Evolutionary conservation across 345 rosid species (phyloP).

Genomic region (Arabidopsis thaliana): TAIR10.1 NC_003076.8:18262501-18263000

Average conservation of each 20-base stretch:
- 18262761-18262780: slow-evolving; percentile 56
- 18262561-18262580: background rate
- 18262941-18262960: slow-evolving; percentile 48
- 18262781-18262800: slow-evolving; percentile 62
- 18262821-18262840: background rate
- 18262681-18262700: background rate
- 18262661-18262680: background rate
- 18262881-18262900: slow-evolving; percentile 53
- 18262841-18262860: no score
- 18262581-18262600: no score
- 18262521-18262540: background rate
- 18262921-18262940: slow-evolving; percentile 13
- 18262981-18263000: slow-evolving; percentile 56
- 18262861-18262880: background rate
- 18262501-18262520: slow-evolving; percentile 65
- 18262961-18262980: slow-evolving; percentile 55
- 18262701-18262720: slow-evolving; percentile 52
- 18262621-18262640: background rate
- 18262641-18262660: background rate
- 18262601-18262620: background rate
- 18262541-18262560: background rate
- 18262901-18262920: slow-evolving; percentile 69
- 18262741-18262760: slow-evolving; percentile 72
- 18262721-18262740: slow-evolving; percentile 60
- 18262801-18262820: slow-evolving; percentile 40